Conservation (phyloP, 2,329 filamentous ascomycete genomes). For the Orbilia blumenaviensis region DNA sequence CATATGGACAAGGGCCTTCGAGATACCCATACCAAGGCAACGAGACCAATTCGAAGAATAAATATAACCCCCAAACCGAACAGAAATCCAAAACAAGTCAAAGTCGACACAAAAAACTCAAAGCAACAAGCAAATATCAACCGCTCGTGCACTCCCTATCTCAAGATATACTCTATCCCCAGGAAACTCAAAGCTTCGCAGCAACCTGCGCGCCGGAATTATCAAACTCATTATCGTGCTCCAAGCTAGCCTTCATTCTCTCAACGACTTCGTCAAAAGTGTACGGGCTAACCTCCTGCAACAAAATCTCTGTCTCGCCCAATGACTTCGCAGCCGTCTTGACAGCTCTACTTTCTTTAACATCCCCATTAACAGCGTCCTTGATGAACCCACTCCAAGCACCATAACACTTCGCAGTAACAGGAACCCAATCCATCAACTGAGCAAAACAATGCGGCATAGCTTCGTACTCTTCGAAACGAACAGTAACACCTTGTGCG, state of each 20-base stretch:
- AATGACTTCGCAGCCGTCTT: slow-evolving; percentile 63
- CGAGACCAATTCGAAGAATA: no score
- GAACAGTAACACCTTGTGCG: slow-evolving; percentile 69
- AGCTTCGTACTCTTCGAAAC: slow-evolving; percentile 77
- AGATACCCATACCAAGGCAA: no score
- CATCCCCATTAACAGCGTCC: slow-evolving; percentile 55
- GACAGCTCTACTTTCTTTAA: slow-evolving; percentile 65
- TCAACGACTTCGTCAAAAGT: slow-evolving; percentile 61
- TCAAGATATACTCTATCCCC: no score
- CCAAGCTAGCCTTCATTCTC: slow-evolving; percentile 62
- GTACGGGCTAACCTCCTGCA: slow-evolving; percentile 63
- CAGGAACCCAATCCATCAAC: slow-evolving; percentile 65
- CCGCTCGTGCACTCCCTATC: no score
- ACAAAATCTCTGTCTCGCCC: slow-evolving; percentile 63
- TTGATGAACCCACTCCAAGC: slow-evolving; percentile 69
- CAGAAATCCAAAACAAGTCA: no score
- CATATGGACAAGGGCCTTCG: no score
- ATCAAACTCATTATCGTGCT: slow-evolving; percentile 56
- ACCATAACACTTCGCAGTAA: slow-evolving; percentile 66
- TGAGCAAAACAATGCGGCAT: slow-evolving; percentile 81
- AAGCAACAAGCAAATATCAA: neutral
- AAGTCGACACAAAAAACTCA: no score
- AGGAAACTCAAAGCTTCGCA: slow-evolving; percentile 25
- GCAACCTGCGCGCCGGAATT: slow-evolving; percentile 13
- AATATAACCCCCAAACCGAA: no score